Conservation (phyloP, 768 basidiomycete genomes). For the Hebeloma cylindrosporum region DNA sequence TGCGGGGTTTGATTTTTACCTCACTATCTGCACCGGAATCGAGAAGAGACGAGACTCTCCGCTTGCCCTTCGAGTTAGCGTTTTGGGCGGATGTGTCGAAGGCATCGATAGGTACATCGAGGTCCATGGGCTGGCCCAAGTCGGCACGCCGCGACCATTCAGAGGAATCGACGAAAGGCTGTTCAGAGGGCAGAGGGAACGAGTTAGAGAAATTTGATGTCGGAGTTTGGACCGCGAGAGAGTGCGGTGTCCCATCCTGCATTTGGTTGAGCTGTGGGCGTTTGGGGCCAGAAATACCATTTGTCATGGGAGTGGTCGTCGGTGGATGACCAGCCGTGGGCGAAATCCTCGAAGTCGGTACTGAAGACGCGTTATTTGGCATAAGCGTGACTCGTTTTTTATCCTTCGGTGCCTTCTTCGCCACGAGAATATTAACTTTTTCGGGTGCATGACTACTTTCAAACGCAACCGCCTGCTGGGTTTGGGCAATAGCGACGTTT, state of each 20-base stretch:
- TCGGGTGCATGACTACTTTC: conserved; percentile 46
- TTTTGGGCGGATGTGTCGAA: conserved; percentile 41
- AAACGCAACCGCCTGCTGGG: conserved; percentile 35
- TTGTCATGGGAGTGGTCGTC: conserved; percentile 21
- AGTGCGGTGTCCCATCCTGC: conserved; percentile 23
- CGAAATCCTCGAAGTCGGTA: conserved; percentile 13
- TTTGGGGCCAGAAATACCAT: conserved; percentile 31
- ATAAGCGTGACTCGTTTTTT: conserved; percentile 55
- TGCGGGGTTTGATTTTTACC: conserved; percentile 40
- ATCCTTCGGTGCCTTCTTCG: conserved; percentile 59
- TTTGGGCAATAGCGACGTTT: conserved; percentile 32
- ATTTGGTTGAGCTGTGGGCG: conserved; percentile 35
- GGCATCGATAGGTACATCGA: conserved; percentile 59
- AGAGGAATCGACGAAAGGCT: conserved; percentile 42
- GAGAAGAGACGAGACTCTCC: conserved; percentile 42
- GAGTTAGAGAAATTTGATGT: conserved; percentile 25
- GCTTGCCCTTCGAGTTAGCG: conserved; percentile 42
- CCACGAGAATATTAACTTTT: conserved; percentile 70
- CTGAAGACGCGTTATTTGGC: conserved; percentile 9
- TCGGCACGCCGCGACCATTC: conserved; percentile 36
- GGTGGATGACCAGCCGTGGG: conserved; percentile 17
- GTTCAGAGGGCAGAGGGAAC: conserved; percentile 52
- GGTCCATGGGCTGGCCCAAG: conserved; percentile 33
- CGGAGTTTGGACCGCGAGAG: conserved; percentile 12
- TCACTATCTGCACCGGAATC: conserved; percentile 42